Base-by-base conservation (phyloP, 2,329 filamentous ascomycete species). In the Sclerotinia minor region DNA sequence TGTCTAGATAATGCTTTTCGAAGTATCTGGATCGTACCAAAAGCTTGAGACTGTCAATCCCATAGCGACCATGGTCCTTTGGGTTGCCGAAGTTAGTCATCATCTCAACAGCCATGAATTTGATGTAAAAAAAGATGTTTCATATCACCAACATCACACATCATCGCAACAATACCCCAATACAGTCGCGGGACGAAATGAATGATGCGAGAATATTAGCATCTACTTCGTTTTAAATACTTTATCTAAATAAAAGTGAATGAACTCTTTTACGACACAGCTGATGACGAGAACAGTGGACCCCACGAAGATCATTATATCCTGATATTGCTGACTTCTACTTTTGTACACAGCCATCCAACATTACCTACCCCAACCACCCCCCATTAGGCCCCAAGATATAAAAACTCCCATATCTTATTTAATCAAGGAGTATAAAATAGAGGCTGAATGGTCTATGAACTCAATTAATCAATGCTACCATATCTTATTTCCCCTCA, bases 281-380 rank as follows among this genome's bases (percentile, higher is more conserved):
- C 38, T 41, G 11, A 55, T 32, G 7, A 29, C 9, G 29, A 15
- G 29, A 55, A 15, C 19, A 55, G 55, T 58, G 55, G 55, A 26
- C n/a, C 55, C n/a, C 55, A 58, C 17, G 55, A 44, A 41, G 26
- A 65, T 65, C 35, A 44, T 29, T 44, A 59, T 24, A 38, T 29
- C 55, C 24, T 2, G 35, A 58, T 2, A 44, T 58, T 58, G n/a
- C 41, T 26, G 17, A 58, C 26, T 38, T 58, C 8, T 35, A 35
- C 32, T 29, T 29, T 26, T 44, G 3, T 44, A 44, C 8, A 21
- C 15, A 19, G n/a, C 38, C 55, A 58, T 44, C 35, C 54, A 57
- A 24, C 32, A 44, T 19, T 44, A 17, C 9, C 35, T 41, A 44
- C 55, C 17, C 24, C n/a, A 38, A 49, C 24, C 24, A 1, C 17